Base-by-base conservation (phyloP, 2,329 filamentous ascomycete genomes). In the Penicillium sp. region DNA sequence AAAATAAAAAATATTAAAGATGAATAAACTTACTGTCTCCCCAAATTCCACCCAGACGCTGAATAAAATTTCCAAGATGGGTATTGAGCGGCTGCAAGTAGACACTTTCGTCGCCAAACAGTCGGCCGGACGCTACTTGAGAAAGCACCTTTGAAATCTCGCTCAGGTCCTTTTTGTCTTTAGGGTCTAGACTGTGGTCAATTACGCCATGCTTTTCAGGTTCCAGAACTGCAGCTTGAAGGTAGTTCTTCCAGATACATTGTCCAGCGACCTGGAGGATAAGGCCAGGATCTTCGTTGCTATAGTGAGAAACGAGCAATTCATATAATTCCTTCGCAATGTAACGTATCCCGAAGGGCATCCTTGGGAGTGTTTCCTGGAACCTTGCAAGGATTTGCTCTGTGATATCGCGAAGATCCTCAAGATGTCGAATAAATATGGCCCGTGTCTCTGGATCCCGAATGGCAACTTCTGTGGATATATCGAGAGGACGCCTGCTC, bases 1-100 rank as follows among this genome's bases (percentile, higher is more conserved):
- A 45, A 14, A 1, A 18, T 30, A 52, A 47, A 5, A 28, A 35
- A 40, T 16, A 2, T 4, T 8, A 16, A 2, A 23, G 12, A 56
- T 12, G 16, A 11, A 24, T 43, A 46, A 7, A 76, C 80, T 77
- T 71, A 82, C 80, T 68, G 58, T 88, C 84, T 47, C 81, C 82
- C 74, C 89, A 90, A 46, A 94, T 90, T 12, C 88, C 82, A 30
- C 84, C 83, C 58, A 97, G 79, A 23, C 92, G 83, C 64, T 91
- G 86, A 49, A 96, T 86, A 0, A 92, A 92, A 59, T 97, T 90
- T 18, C 83, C 85, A 47, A 99, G 82, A 70, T 96, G 97, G 49
- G 86, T 90, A 71, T 99, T 99, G 42, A 99, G 81, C 1, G 94
- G 94, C 67, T 97, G 92, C 6, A 99, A 81, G 70, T 97, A 97